Conservation (phyloP, 768 basidiomycete species). For the Harrya chromipes region DNA sequence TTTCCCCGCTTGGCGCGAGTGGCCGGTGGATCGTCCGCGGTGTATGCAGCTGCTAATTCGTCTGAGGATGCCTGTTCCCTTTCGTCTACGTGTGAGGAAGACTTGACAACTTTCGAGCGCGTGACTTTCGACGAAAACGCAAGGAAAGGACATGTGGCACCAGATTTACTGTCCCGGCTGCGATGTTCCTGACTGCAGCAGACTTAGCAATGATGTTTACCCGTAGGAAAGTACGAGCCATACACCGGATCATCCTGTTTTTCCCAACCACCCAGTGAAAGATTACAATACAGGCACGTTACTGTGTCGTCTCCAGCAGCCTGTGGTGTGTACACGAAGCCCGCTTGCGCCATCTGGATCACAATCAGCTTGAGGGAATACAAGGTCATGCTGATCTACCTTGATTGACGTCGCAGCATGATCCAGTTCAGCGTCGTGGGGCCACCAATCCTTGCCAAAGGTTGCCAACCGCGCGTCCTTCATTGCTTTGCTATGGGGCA, state of each 20-base stretch:
- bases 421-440: constrained; percentile 57
- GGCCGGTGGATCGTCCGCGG: constrained; percentile 12
- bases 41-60: constrained; percentile 6
- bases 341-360: constrained; percentile 75
- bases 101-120: constrained; percentile 31
- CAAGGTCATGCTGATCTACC: constrained; percentile 34
- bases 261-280: constrained; percentile 85
- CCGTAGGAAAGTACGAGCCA: constrained; percentile 22
- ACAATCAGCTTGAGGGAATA: not conserved
- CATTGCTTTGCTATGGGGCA: constrained; percentile 67
- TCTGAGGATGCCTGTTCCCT: constrained; percentile 25
- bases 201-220: constrained; percentile 5
- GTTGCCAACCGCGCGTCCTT: constrained; percentile 71
- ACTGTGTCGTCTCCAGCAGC: constrained; percentile 71
- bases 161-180: constrained; percentile 55
- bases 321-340: constrained; percentile 79
- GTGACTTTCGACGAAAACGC: constrained; percentile 27
- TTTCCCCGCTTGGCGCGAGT: constrained; percentile 17
- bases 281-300: constrained; percentile 81
- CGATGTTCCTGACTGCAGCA: constrained; percentile 65
- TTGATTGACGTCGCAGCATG: constrained; percentile 73
- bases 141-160: constrained; percentile 44
- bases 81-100: not conserved
- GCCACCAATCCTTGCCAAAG: constrained; percentile 74
- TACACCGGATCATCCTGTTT: constrained; percentile 84